Evolutionary conservation across 768 basidiomycete species (phyloP), one percentile per base, ranked within the genome.

Genomic region (Cystofilobasidium ferigula): DNA sequence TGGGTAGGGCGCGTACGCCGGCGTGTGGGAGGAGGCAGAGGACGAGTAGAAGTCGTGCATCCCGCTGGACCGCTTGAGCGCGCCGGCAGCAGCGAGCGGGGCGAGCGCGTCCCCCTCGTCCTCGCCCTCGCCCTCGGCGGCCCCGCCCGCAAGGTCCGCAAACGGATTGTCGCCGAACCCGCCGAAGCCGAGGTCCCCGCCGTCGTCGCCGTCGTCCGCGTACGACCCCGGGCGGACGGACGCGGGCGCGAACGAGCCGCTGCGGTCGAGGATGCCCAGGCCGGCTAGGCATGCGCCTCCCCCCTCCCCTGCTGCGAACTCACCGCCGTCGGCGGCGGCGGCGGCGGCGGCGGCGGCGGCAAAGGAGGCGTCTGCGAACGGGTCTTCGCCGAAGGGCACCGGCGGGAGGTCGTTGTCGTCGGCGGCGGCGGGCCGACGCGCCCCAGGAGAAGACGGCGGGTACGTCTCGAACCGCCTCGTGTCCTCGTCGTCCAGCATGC

Each of bases 401-500:
- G n/a, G n/a, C n/a, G n/a, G n/a, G n/a, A n/a, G n/a, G 18, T 38
- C 38, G 22, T 8, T 32, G 12, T 42, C 58, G 9, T 36, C 20
- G 10, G 8, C 36, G n/a, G n/a, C 51, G 10, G 20, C 24, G 24
- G 32, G 40, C n/a, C 10, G 30, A 54, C 5, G 28, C 1, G 8
- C 13, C 1, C 7, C 32, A 51, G 28, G 32, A 20, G 26, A 34
- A 35, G 53, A n/a, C 1, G 57, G 57, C n/a, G 64, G 65, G 36
- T 57, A 67, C 14, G 65, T 61, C 43, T 62, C 65, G 51, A 61
- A 67, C 12, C 60, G 48, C 2, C 65, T 20, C 2, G 65, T 45
- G 24, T 67, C 65, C 26, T 67, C 65, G 42, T 67, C 65, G 5
- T 60, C 60, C 26, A 67, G 65, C 65, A 67, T 67, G 38, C 58